phyloP scores from a whole-genome alignment of 2,329 filamentous ascomycete species.

The Curvularia spicifera region DNA sequence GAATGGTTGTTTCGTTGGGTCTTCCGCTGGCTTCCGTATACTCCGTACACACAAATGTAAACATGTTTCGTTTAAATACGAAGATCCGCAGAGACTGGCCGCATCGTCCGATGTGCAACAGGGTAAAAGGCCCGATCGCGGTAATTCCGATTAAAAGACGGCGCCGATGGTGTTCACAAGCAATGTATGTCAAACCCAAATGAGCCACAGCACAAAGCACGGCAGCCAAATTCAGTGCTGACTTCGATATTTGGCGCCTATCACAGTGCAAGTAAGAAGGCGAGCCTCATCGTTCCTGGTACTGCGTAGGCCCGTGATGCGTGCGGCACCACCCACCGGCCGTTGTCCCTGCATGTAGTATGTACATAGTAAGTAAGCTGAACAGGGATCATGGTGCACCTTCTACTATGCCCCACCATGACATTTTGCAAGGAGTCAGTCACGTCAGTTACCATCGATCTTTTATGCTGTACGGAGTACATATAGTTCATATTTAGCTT shows the following conservation, averaged over 20 bases:
- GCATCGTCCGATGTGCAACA: not conserved
- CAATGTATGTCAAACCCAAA: not conserved
- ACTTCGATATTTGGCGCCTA: not conserved
- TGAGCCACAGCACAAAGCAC: not conserved
- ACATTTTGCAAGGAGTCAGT: not conserved
- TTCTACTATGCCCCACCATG: not conserved
- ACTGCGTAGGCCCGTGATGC: not conserved
- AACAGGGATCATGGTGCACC: not conserved
- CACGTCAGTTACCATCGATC: not conserved
- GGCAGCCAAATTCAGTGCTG: not conserved
- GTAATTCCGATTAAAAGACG: not conserved
- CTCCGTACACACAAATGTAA: too few species aligned
- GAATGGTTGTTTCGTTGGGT: too few species aligned
- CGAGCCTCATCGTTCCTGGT: too few species aligned
- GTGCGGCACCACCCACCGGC: not conserved
- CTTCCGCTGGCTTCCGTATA: not conserved
- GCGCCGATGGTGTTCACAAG: not conserved
- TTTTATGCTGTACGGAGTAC: not conserved
- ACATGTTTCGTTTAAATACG: not conserved
- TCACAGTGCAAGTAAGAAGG: too few species aligned
- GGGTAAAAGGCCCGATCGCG: not conserved
- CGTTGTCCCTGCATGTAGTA: not conserved
- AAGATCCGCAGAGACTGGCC: not conserved
- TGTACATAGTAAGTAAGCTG: too few species aligned
- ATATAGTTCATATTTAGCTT: not conserved